Evolutionary conservation across 441 rosid species (phyloP).

Genomic region (Kokia cookei): DNA sequence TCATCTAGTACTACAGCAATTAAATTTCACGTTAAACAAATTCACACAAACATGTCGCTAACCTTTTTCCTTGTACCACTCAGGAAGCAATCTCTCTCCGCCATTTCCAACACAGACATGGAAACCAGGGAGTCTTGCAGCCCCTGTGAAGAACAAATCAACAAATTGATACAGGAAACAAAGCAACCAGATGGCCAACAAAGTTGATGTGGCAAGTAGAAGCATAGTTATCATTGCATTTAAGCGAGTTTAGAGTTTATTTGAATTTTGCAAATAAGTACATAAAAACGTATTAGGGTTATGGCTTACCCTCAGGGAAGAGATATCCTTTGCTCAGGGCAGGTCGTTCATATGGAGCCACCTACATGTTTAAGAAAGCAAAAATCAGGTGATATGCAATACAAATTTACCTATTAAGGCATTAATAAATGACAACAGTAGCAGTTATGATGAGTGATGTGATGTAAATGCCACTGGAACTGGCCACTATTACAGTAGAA

Average conservation of each 20-base stretch:
- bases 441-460: neutral
- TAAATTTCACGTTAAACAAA: neutral
- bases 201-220: neutral
- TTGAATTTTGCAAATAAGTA: neutral
- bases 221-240: neutral
- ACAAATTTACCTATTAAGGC: neutral
- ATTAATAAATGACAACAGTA: neutral
- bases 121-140: conserved; percentile 97
- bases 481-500: neutral
- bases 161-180: neutral
- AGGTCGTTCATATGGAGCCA: conserved; percentile 98
- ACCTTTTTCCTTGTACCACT: conserved; percentile 94
- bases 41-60: neutral
- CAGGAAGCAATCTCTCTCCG: conserved; percentile 85
- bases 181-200: neutral
- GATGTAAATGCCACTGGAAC: neutral
- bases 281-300: neutral
- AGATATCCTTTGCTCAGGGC: conserved; percentile 97
- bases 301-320: conserved; percentile 65
- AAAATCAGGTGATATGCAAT: neutral
- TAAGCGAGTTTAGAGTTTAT: neutral
- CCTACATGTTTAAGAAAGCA: conserved; percentile 34
- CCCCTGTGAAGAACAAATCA: conserved; percentile 33
- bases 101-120: conserved; percentile 96
- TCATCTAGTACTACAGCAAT: neutral